phyloP scores from a whole-genome alignment of 2,329 filamentous ascomycete species.

The Ascocoryne sarcoides region DNA sequence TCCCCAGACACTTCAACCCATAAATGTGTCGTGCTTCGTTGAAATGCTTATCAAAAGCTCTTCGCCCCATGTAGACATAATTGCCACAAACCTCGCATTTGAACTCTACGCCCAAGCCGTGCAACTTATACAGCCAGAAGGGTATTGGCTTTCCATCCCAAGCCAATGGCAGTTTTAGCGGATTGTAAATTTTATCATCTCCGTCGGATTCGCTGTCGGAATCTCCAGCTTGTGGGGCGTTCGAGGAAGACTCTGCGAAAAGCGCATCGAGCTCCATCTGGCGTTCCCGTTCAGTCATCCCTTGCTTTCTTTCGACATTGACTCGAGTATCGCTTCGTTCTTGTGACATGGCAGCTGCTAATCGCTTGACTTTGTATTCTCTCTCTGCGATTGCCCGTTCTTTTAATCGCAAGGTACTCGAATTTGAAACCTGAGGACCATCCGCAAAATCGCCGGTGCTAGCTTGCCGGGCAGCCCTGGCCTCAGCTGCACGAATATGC shows the following conservation, averaged over 20 bases:
- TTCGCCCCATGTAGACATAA: conserved; percentile 95
- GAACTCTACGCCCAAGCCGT: conserved; percentile 91
- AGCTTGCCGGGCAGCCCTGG: conserved; percentile 42
- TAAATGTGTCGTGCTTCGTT: conserved; percentile 90
- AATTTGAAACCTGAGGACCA: conserved; percentile 22
- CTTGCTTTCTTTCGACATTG: conserved; percentile 92
- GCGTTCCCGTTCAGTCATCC: conserved; percentile 94
- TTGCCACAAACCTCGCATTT: conserved; percentile 96
- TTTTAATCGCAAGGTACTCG: conserved; percentile 51
- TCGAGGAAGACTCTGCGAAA: conserved; percentile 48
- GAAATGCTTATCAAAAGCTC: conserved; percentile 98
- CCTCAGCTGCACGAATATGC: conserved; percentile 75
- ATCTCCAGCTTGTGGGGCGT: conserved; percentile 33
- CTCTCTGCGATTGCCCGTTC: conserved; percentile 85
- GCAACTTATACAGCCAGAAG: conserved; percentile 96
- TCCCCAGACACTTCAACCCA: conserved; percentile 86
- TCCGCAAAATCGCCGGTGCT: conserved; percentile 26
- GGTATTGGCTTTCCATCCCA: conserved; percentile 99
- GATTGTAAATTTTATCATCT: conserved; percentile 89
- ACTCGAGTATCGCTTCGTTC: conserved; percentile 83
- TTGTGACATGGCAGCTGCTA: conserved; percentile 74
- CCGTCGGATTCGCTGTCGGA: conserved; percentile 65
- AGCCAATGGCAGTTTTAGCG: conserved; percentile 85
- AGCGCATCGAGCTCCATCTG: conserved; percentile 88
- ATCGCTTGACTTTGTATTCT: conserved; percentile 72